Evolutionary conservation across 257 asterid species (phyloP).

Genomic region (Eucommia ulmoides): DNA sequence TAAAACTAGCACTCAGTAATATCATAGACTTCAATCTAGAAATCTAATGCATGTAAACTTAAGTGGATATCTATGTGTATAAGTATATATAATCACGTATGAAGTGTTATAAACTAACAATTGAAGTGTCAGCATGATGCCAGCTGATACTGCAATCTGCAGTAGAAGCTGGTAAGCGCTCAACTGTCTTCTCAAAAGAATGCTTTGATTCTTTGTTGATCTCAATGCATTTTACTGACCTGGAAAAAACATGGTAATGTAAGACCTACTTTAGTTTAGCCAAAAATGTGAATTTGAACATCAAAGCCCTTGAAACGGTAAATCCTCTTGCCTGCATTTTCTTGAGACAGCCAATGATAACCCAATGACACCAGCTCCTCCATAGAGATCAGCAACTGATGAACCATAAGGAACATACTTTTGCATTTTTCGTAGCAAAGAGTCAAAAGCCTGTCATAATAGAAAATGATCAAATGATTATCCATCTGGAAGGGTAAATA

Average conservation of each 20-base stretch:
- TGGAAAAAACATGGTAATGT: slow-evolving; percentile 14
- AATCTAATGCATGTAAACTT: too few relatives aligned
- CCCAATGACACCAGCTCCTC: slow-evolving; percentile 97
- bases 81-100: too few relatives aligned
- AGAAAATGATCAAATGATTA: too few relatives aligned
- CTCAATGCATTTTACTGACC: slow-evolving; percentile 95
- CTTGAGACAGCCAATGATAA: slow-evolving; percentile 74
- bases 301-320: neutral
- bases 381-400: slow-evolving; percentile 87
- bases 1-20: too few relatives aligned
- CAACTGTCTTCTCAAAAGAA: slow-evolving; percentile 80
- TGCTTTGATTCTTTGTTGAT: slow-evolving; percentile 77
- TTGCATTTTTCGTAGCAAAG: slow-evolving; percentile 68
- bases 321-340: slow-evolving; percentile 58
- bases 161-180: slow-evolving; percentile 50
- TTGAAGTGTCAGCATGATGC: slow-evolving; percentile 86
- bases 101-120: slow-evolving; percentile 23
- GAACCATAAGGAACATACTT: slow-evolving; percentile 74
- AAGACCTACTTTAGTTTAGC: neutral
- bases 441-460: slow-evolving; percentile 71
- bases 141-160: slow-evolving; percentile 72
- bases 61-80: too few relatives aligned
- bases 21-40: too few relatives aligned
- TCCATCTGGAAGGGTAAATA: too few relatives aligned
- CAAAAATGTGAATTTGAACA: neutral